A percentile compares a stretch with the other conserved stretches of the same genome.
Conservation (phyloP, 1,284 basidiomycete species). For the Puccinia brachypodii region DNA sequence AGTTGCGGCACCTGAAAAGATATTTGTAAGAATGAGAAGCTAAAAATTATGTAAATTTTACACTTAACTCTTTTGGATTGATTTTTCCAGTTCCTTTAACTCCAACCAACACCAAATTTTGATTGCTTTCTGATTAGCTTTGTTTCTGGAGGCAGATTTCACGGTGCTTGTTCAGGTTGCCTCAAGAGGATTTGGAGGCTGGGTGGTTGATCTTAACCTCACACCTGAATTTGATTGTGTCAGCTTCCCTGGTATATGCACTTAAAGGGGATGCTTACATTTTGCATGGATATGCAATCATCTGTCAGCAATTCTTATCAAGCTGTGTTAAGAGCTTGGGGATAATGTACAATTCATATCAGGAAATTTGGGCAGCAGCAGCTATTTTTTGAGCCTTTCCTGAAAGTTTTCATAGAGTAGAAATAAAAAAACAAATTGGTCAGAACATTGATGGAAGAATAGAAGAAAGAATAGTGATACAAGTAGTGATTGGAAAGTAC, state of each 20-base stretch:
- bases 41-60: not conserved
- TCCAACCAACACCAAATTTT: not conserved
- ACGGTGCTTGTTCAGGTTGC: not conserved
- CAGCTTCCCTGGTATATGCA: not conserved
- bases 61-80: not conserved
- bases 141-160: not conserved
- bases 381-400: not conserved
- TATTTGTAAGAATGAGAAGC: not conserved
- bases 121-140: not conserved
- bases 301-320: too few species aligned
- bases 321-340: not conserved
- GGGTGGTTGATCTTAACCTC: not conserved
- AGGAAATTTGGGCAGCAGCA: not conserved
- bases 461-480: not conserved
- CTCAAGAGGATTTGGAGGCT: not conserved
- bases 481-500: too few species aligned
- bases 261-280: not conserved
- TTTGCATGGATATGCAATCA: not conserved
- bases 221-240: not conserved
- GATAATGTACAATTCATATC: not conserved
- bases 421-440: not conserved
- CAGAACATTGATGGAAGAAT: not conserved
- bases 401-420: not conserved
- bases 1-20: not conserved
- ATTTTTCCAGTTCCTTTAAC: not conserved